Conservation (phyloP, 352 stramenopile genomes). For the Pythium rishiriense region DNA sequence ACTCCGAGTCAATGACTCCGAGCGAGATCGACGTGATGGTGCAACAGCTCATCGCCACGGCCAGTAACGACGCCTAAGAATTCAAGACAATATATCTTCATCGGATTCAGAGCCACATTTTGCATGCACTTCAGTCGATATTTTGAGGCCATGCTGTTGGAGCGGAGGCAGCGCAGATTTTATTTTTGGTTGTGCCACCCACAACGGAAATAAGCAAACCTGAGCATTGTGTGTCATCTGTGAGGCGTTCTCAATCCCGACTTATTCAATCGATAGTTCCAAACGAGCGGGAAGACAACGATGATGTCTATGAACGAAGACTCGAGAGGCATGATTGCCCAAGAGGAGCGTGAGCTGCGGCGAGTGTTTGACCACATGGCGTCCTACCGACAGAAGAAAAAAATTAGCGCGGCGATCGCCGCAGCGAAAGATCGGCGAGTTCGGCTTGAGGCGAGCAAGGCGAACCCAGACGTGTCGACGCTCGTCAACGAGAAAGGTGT, state of each 20-base stretch:
- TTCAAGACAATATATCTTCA: slow-evolving; percentile 1
- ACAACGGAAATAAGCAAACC: no score
- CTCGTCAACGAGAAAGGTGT: slow-evolving; percentile 77
- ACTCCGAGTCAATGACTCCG: slow-evolving; percentile 84
- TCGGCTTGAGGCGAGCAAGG: slow-evolving; percentile 56
- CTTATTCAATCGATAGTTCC: neutral
- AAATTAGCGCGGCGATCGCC: slow-evolving; percentile 41
- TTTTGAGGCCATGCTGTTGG: neutral
- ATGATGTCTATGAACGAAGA: slow-evolving; percentile 82
- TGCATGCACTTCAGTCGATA: neutral
- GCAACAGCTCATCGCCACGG: slow-evolving; percentile 60
- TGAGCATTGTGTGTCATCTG: no score
- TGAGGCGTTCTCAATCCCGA: no score
- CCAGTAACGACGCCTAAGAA: slow-evolving; percentile 31
- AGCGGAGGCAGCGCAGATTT: neutral
- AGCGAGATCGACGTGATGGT: slow-evolving; percentile 83
- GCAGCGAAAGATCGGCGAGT: slow-evolving; percentile 59
- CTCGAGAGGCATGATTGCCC: slow-evolving; percentile 88
- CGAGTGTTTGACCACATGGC: slow-evolving; percentile 94
- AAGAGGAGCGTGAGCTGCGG: slow-evolving; percentile 94
- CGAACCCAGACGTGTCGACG: slow-evolving; percentile 70
- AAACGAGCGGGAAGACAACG: neutral
- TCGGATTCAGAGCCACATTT: neutral
- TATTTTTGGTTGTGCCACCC: slow-evolving; percentile 10
- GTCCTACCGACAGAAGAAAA: slow-evolving; percentile 89